A percentile compares a stretch with the other conserved stretches of the same genome.
phyloP scores from a whole-genome alignment of 2,329 filamentous ascomycete species.

The Phialemoniopsis sp. region DNA sequence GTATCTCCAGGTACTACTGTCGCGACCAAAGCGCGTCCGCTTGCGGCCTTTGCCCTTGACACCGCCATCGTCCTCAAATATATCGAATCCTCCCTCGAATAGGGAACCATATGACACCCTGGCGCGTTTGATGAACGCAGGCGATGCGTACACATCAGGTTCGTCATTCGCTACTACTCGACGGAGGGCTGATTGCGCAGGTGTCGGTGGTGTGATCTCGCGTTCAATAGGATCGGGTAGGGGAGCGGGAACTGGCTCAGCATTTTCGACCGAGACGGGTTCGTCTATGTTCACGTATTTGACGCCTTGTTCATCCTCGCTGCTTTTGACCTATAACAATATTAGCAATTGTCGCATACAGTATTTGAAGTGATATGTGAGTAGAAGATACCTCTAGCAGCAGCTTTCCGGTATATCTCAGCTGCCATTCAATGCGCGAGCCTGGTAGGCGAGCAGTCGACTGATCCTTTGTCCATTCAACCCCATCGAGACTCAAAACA shows the following conservation, averaged over 20 bases:
- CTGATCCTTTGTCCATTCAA: constrained; percentile 56
- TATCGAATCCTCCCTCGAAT: constrained; percentile 60
- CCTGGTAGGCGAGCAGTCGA: constrained; percentile 42
- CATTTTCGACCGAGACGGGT: constrained; percentile 15
- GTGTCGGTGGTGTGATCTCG: constrained; percentile 6
- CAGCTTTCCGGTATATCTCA: constrained; percentile 49
- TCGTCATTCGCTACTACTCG: constrained; percentile 27
- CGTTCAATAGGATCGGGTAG: constrained; percentile 8
- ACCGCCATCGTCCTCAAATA: constrained; percentile 66
- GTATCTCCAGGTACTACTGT: constrained; percentile 70
- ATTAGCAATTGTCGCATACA: not conserved
- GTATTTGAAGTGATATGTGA: too few relatives aligned
- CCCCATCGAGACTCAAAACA: constrained; percentile 64
- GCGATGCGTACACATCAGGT: constrained; percentile 63
- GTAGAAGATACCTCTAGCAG: constrained; percentile 34
- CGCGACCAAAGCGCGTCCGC: constrained; percentile 62
- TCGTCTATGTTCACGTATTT: constrained; percentile 51
- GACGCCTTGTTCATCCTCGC: constrained; percentile 37
- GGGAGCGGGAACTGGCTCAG: constrained; percentile 9
- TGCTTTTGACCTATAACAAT: constrained; percentile 32
- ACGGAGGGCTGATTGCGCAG: constrained; percentile 6
- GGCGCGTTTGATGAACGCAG: constrained; percentile 72
- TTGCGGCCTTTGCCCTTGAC: constrained; percentile 62
- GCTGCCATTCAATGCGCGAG: constrained; percentile 52
- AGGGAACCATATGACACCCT: constrained; percentile 66